Evolutionary conservation across 805 yeast species (phyloP).

Genomic region (Schizosaccharomyces osmophilus): DNA sequence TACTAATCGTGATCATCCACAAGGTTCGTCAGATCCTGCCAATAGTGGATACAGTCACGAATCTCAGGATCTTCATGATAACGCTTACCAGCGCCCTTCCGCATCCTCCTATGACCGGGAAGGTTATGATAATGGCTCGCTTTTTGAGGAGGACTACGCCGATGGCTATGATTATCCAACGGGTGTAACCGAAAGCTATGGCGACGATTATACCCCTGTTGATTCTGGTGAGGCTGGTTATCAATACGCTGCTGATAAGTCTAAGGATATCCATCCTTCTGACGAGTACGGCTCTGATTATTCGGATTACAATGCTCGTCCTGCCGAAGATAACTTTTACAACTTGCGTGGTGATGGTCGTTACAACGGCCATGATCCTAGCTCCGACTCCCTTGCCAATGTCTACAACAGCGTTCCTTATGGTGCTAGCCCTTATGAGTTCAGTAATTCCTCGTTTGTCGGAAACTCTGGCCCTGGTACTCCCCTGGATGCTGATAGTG

Average conservation of each 20-base stretch:
- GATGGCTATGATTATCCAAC: neutral
- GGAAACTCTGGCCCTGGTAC: neutral
- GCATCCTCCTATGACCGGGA: neutral
- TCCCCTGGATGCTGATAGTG: neutral
- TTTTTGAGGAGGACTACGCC: neutral
- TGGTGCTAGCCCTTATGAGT: neutral
- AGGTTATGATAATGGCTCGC: neutral
- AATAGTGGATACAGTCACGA: neutral
- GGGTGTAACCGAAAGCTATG: neutral
- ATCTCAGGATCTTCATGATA: neutral
- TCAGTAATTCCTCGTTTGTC: neutral
- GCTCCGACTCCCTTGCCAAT: neutral
- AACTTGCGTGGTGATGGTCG: neutral
- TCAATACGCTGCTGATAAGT: neutral
- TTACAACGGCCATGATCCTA: neutral
- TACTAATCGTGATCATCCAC: too few species aligned
- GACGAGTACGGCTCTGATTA: neutral
- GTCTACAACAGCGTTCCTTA: neutral
- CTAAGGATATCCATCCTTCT: neutral
- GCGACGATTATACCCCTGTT: neutral
- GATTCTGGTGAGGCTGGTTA: neutral
- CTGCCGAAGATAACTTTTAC: neutral
- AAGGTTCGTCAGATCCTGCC: neutral
- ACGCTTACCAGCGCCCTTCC: neutral
- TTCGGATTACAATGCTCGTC: neutral